Conservation (phyloP, 345 rosid genomes). For the Lenwebbia sp. region DNA sequence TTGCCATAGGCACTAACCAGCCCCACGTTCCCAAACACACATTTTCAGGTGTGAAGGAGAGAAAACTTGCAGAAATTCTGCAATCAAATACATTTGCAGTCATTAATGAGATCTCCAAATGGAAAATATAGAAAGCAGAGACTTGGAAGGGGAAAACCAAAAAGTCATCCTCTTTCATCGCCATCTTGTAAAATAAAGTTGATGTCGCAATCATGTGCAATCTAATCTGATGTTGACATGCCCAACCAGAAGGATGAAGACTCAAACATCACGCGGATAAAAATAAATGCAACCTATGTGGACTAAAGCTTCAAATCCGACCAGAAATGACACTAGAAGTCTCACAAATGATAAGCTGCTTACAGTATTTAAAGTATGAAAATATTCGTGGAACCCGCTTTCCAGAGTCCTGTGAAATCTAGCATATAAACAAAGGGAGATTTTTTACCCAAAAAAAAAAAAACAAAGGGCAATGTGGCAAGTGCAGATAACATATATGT, state of each 20-base stretch:
- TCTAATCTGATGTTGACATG: not conserved
- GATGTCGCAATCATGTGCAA: not conserved
- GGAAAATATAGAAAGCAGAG: too few species aligned
- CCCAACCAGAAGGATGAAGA: not conserved
- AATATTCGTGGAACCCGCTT: not conserved
- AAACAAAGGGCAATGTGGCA: too few species aligned
- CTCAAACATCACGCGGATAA: not conserved
- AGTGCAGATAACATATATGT: not conserved
- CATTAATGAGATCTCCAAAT: not conserved
- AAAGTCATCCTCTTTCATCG: not conserved
- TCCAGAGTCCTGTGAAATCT: not conserved
- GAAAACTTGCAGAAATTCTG: conserved; percentile 90
- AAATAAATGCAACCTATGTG: not conserved
- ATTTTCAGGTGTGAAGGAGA: conserved; percentile 81
- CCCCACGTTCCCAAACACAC: conserved; percentile 99
- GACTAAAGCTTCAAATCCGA: not conserved
- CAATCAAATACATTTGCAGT: not conserved
- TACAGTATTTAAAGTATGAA: not conserved
- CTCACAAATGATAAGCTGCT: not conserved
- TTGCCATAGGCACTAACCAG: conserved; percentile 36
- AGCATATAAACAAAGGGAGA: not conserved
- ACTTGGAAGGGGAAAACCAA: not conserved
- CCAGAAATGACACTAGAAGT: not conserved
- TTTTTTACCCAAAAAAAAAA: too few species aligned
- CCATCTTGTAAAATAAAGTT: not conserved